phyloP scores from a whole-genome alignment of 2,329 filamentous ascomycete species.

The Botryotinia narcissicola region DNA sequence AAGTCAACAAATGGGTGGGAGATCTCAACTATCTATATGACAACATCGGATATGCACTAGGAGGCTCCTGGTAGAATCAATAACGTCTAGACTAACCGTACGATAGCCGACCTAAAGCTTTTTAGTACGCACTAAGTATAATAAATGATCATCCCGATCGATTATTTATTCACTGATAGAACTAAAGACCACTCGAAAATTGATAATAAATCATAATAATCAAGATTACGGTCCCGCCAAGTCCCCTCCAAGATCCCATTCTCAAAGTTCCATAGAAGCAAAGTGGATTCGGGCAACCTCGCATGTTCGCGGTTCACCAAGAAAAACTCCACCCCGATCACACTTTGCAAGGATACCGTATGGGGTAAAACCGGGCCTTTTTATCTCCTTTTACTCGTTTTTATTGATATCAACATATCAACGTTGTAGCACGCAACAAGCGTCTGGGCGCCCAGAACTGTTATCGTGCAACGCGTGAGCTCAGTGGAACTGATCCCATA shows the following conservation, averaged over 20 bases:
- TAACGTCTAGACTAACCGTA: background rate
- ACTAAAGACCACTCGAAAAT: background rate
- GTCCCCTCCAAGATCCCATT: background rate
- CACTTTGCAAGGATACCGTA: background rate
- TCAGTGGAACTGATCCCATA: background rate
- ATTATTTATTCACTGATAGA: background rate
- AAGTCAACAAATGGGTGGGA: background rate
- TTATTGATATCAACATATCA: conserved; percentile 1
- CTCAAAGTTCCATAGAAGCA: background rate
- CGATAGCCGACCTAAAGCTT: background rate
- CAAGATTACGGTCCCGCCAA: background rate
- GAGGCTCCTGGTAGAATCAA: background rate
- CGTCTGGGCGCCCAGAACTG: background rate
- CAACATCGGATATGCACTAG: background rate
- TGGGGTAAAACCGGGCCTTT: conserved; percentile 5
- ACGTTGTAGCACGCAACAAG: background rate
- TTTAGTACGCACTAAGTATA: background rate
- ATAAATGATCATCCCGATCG: background rate
- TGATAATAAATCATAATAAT: conserved; percentile 6
- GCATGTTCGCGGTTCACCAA: background rate
- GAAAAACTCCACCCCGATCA: background rate
- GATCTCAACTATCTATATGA: conserved; percentile 5
- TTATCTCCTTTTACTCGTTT: background rate
- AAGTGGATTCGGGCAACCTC: background rate
- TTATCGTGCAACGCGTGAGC: conserved; percentile 3